Conservation (phyloP, 148 eudicot genomes). For the Rhododendron williamsianum region DNA sequence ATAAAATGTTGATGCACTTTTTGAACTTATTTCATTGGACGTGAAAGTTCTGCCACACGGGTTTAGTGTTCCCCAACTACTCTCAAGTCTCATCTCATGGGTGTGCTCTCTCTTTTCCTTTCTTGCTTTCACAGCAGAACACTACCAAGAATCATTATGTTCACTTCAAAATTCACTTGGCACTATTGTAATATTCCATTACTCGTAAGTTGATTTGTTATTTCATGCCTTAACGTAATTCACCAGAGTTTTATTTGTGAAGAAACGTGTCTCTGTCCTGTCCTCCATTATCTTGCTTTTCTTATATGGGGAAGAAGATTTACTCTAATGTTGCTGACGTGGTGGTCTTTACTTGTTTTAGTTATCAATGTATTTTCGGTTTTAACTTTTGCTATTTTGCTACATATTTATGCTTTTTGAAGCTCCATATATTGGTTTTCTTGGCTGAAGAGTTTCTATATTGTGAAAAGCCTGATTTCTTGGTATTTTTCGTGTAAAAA, state of each 20-base stretch:
- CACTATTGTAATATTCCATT: neutral
- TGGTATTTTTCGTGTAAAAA: neutral
- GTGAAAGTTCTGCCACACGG: neutral
- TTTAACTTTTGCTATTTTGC: neutral
- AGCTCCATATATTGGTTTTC: neutral
- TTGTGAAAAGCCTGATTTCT: neutral
- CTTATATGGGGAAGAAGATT: neutral
- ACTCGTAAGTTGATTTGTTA: neutral
- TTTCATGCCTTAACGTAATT: neutral
- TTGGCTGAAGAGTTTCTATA: neutral
- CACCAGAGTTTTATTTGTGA: neutral
- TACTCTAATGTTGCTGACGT: neutral
- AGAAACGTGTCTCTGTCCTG: neutral
- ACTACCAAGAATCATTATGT: neutral
- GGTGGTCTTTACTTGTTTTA: neutral
- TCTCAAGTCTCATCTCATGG: neutral
- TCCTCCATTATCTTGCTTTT: neutral
- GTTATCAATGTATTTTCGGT: neutral
- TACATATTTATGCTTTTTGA: neutral
- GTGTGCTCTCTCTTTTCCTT: neutral
- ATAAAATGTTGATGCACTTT: neutral
- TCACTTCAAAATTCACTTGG: neutral
- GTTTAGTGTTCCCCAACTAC: neutral
- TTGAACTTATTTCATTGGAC: neutral
- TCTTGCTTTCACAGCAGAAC: neutral